Evolutionary conservation across 805 yeast species (phyloP), one percentile per base, ranked within the genome.

Genomic region (Limtongia smithiae): DNA sequence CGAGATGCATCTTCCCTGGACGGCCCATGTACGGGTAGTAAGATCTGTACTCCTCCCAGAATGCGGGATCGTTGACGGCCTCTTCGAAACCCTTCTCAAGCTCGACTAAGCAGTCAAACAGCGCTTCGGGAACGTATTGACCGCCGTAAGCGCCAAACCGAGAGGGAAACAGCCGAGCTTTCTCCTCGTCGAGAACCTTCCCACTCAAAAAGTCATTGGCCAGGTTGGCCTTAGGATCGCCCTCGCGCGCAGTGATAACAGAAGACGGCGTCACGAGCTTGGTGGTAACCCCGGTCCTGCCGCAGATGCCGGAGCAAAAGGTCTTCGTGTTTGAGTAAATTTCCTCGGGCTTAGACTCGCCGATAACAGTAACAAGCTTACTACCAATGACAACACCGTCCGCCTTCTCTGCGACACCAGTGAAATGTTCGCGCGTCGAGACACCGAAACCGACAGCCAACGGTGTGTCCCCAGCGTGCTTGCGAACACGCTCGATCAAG

Each of bases 311-410:
- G 3, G 48, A 36, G 45, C 60, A 90, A 64, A 81, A 93, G 22
- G 75, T 69, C 65, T 76, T 75, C 18, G 91, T 93, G 46, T 76
- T 72, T 30, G 72, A 75, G 39, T 79, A 81, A 60, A 91, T 76
- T 41, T 69, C 62, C 41, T 83, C 89, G 2, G 71, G 70, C 37
- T 75, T 68, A 24, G 94, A 74, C 50, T 81, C 83, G 41, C 79
- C 83, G 52, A 90, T 73, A 37, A 84, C 65, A 34, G 83, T 78
- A 54, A 93, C 78, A 55, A 93, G 75, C 67, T 85, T 85, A 33
- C 94, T 83, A 14, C 98, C 99, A 65, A 93, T 89, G 30, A 91
- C 98, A 34, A 90, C 95, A 73, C 96, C 99, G 64, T 93, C 96
- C 12, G 97, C 85, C 37, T 79, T 70, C 12, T 78, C 66, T 51